Evolutionary conservation across 2,329 filamentous ascomycete genomes (phyloP).

Genomic region (Paracamarosporium sp.): DNA sequence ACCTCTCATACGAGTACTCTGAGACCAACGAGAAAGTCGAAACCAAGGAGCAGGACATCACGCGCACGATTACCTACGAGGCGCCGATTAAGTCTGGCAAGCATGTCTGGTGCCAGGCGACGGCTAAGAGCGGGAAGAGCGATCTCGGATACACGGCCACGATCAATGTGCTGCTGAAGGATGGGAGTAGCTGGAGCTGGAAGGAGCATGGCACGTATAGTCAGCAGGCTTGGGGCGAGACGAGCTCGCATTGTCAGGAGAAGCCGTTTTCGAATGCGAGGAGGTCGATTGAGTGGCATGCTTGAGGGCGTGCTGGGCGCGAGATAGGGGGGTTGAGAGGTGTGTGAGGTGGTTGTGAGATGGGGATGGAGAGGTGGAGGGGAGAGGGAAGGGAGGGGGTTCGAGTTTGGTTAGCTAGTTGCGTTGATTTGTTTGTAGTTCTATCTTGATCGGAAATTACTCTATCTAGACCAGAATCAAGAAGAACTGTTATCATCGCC

Average conservation of each 20-base stretch:
- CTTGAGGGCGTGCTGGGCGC: neutral
- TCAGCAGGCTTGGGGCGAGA: neutral
- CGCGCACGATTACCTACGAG: neutral
- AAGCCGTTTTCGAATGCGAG: neutral
- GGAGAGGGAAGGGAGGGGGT: too few relatives aligned
- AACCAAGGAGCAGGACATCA: neutral
- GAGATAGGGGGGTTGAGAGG: neutral
- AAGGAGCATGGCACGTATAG: neutral
- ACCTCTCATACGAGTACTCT: neutral
- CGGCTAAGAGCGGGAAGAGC: neutral
- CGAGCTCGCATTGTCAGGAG: neutral
- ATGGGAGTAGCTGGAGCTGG: slow-evolving; percentile 1
- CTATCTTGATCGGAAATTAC: too few relatives aligned
- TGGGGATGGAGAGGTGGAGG: too few relatives aligned
- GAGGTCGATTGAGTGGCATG: slow-evolving; percentile 2
- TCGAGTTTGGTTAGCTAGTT: too few relatives aligned
- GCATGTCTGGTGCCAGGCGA: neutral
- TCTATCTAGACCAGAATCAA: too few relatives aligned
- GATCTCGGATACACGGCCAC: neutral
- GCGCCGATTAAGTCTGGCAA: neutral
- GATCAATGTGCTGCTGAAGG: neutral
- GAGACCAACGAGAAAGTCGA: neutral
- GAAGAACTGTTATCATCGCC: too few relatives aligned
- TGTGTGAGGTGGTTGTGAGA: neutral
- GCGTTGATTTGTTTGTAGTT: too few relatives aligned